A percentile compares a stretch with the other conserved stretches of the same genome.
Conservation (phyloP, 129 eudicot genomes). For the Silybum marianum region DNA sequence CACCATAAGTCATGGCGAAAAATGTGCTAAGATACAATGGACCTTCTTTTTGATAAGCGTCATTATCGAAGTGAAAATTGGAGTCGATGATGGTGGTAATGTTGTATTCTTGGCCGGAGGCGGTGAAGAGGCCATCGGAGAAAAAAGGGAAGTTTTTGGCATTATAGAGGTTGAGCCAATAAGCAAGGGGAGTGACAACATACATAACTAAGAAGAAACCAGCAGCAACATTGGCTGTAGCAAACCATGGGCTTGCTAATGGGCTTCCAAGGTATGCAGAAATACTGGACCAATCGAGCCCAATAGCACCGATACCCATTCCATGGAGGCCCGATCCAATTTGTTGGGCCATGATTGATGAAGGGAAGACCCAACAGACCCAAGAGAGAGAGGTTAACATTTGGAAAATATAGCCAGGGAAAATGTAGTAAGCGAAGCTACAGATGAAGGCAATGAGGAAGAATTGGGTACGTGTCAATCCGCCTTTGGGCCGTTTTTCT, state of each 20-base stretch:
- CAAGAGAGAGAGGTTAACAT: constrained; percentile 94
- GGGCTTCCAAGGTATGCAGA: constrained; percentile 94
- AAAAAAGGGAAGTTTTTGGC: constrained; percentile 88
- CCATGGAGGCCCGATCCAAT: constrained; percentile 89
- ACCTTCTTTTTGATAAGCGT: constrained; percentile 71
- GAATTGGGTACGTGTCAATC: constrained; percentile 73
- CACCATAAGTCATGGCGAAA: constrained; percentile 95
- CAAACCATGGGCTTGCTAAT: constrained; percentile 97
- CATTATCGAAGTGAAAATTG: constrained; percentile 68
- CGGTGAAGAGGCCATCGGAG: constrained; percentile 64
- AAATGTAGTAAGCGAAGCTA: constrained; percentile 89
- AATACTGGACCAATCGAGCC: constrained; percentile 88
- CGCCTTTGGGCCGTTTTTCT: constrained; percentile 79
- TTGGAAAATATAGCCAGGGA: constrained; percentile 88
- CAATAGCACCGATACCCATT: constrained; percentile 78
- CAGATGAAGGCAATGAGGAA: constrained; percentile 80
- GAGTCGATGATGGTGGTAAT: constrained; percentile 75
- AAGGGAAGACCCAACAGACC: constrained; percentile 93
- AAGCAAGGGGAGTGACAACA: constrained; percentile 75
- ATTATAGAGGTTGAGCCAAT: constrained; percentile 76
- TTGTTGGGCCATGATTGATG: constrained; percentile 82
- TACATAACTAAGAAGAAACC: constrained; percentile 91
- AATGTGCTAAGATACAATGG: constrained; percentile 88
- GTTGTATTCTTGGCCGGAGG: constrained; percentile 67
- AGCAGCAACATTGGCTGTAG: constrained; percentile 93